These are phyloP conservation scores for Ogataea sp. DNA, from an alignment of 805 yeast species.

Conservation along the genomic window DNA sequence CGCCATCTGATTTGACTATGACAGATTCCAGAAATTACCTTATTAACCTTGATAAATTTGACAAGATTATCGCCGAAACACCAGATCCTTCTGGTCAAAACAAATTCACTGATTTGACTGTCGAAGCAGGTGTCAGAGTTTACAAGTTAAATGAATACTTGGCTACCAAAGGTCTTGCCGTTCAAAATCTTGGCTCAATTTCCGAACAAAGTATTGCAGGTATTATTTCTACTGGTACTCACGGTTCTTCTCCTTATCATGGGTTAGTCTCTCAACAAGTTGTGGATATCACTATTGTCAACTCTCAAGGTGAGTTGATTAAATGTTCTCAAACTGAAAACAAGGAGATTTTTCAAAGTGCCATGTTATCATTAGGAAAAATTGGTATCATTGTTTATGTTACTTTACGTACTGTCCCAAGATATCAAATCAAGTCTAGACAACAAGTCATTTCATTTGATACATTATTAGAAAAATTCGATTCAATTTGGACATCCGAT, in stretches of 20 bases:
- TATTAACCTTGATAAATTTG: slow-evolving; percentile 72
- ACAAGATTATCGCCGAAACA: slow-evolving; percentile 36
- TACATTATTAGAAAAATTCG: slow-evolving; percentile 65
- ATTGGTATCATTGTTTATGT: slow-evolving; percentile 84
- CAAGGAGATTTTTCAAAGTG: slow-evolving; percentile 68
- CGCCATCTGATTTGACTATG: slow-evolving; percentile 88
- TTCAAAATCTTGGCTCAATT: slow-evolving; percentile 90
- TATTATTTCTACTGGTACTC: slow-evolving; percentile 94
- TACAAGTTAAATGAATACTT: slow-evolving; percentile 64
- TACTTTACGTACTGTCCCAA: slow-evolving; percentile 77
- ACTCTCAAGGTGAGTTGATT: slow-evolving; percentile 67
- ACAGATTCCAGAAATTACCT: slow-evolving; percentile 66
- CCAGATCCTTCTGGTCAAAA: slow-evolving; percentile 44
- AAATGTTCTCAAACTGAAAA: slow-evolving; percentile 59
- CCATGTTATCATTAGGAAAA: slow-evolving; percentile 79
- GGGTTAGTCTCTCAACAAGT: slow-evolving; percentile 85
- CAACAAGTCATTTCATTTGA: slow-evolving; percentile 80
- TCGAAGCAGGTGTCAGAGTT: slow-evolving; percentile 87
- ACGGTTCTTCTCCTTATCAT: slow-evolving; percentile 90
- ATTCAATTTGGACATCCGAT: slow-evolving; percentile 75
- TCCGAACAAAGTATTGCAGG: slow-evolving; percentile 93
- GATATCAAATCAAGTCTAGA: slow-evolving; percentile 68
- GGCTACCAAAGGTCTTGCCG: slow-evolving; percentile 57
- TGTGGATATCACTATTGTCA: slow-evolving; percentile 67
- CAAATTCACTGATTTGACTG: slow-evolving; percentile 78